Conservation (phyloP, 1,139 yeast species). For the Torulaspora pretoriensis region DNA sequence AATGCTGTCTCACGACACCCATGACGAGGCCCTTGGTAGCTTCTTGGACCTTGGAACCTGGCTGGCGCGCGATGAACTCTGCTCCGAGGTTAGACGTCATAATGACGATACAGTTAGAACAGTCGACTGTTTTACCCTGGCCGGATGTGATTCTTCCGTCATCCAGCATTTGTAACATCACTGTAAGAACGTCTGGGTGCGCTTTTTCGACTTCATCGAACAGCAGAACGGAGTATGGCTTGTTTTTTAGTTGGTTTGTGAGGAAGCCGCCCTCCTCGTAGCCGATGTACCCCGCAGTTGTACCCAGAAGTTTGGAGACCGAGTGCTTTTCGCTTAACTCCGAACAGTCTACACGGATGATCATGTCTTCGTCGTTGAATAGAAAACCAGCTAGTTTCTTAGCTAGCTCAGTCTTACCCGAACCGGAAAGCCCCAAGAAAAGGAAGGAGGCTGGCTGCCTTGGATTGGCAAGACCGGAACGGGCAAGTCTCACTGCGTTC, state of each 20-base stretch:
- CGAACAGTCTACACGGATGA: constrained; percentile 96
- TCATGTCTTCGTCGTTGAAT: constrained; percentile 92
- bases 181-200: constrained; percentile 86
- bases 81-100: constrained; percentile 99
- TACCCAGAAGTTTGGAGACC: constrained; percentile 89
- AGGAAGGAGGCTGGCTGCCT: constrained; percentile 93
- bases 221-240: constrained; percentile 90
- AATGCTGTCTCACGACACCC: constrained; percentile 81
- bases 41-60: constrained; percentile 59
- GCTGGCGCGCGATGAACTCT: constrained; percentile 69
- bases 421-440: constrained; percentile 93
- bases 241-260: constrained; percentile 84
- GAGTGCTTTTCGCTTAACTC: constrained; percentile 95
- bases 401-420: constrained; percentile 97
- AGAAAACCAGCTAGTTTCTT: constrained; percentile 93
- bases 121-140: constrained; percentile 88
- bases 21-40: constrained; percentile 72
- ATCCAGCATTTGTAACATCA: constrained; percentile 82
- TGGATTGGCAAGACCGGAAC: constrained; percentile 96
- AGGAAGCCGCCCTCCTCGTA: constrained; percentile 96
- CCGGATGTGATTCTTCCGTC: constrained; percentile 96
- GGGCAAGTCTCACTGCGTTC: constrained; percentile 84
- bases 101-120: constrained; percentile 85
- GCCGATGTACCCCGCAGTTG: constrained; percentile 98
- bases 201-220: constrained; percentile 98